Base-by-base conservation (phyloP, 192 early-diverging fungal species). In the Backusella liffmaniae region DNA sequence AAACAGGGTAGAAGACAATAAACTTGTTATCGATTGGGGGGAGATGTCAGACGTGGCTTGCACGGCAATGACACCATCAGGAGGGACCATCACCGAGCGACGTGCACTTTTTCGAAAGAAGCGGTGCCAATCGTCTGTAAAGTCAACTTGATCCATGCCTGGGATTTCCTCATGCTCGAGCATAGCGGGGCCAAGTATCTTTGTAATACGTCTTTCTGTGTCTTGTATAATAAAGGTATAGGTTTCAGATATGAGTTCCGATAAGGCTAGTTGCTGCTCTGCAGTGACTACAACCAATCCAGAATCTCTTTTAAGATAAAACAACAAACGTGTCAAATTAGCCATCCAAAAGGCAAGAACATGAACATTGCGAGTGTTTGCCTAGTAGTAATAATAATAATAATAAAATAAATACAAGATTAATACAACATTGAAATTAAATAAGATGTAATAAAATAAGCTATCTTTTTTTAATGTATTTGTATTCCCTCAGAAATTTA, bases 301-400 rank as follows among this genome's bases (percentile, higher is more conserved):
- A 26, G 86, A 70, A 81, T 99, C 97, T 75, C 93, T 92, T 80
- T 96, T 96, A 65, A 99, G 81, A 80, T 93, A 97, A 78, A 95
- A 93, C 3, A 96, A 81, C 18, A 97, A 84, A 23, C 92, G 92
- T 39, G 90, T 91, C 42, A 88, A 85, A 83, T 99, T 97, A 37
- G 94, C 85, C 29, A 96, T 89, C 96, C 96, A 98, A 78, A 92
- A 95, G 2, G 90, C 90, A 37, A 94, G 84, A 18, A 89, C 59
- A 70, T 86, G 84, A 53, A 88, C 84, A 77, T 94, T 90, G 71
- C 87, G 80, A 26, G 84, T 79, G 46, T 85, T 83, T 16, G 76
- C 53, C 88, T 90, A 77, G 59, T 16, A 16, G 12, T 32, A 67
- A 18, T 67, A 67, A 73, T 18, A 67, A 73, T 18, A 30, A 67